phyloP scores from a whole-genome alignment of 805 yeast genomes.

The Gaillardinia entomophila region DNA sequence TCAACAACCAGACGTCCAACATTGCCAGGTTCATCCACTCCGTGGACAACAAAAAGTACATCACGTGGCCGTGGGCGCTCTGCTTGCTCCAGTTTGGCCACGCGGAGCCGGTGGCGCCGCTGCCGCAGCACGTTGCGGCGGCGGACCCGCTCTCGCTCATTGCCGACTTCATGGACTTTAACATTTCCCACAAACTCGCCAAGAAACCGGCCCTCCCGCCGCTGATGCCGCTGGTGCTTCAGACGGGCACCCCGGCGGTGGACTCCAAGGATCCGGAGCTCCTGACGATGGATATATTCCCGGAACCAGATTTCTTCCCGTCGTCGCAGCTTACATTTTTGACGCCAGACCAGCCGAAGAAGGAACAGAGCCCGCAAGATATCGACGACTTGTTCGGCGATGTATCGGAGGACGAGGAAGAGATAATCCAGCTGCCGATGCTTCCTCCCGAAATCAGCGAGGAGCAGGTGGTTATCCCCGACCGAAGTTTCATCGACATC shows the following conservation, averaged over 20 bases:
- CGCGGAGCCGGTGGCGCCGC: conserved; percentile 10
- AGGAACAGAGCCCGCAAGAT: conserved; percentile 2
- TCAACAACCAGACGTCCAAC: conserved; percentile 62
- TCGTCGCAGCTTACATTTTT: not conserved
- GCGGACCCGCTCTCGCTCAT: conserved; percentile 28
- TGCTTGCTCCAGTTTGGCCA: conserved; percentile 53
- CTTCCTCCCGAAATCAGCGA: not conserved
- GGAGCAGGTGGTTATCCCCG: not conserved
- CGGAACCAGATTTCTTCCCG: not conserved
- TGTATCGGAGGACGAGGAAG: conserved; percentile 20
- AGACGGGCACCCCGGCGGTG: too few species aligned
- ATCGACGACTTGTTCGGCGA: conserved; percentile 30
- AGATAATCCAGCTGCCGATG: not conserved
- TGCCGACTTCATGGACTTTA: conserved; percentile 30
- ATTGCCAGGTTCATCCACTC: conserved; percentile 53
- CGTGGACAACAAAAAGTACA: conserved; percentile 48
- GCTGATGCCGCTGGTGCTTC: too few species aligned
- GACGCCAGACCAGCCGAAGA: not conserved
- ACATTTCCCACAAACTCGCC: conserved; percentile 17
- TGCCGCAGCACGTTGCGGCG: not conserved
- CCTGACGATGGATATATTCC: too few species aligned
- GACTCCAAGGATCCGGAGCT: too few species aligned
- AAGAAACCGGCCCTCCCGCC: too few species aligned
- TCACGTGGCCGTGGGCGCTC: conserved; percentile 68
- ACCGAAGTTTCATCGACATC: conserved; percentile 35